phyloP scores from a whole-genome alignment of 305 asterid genomes.

The Striga hermonthica region DNA sequence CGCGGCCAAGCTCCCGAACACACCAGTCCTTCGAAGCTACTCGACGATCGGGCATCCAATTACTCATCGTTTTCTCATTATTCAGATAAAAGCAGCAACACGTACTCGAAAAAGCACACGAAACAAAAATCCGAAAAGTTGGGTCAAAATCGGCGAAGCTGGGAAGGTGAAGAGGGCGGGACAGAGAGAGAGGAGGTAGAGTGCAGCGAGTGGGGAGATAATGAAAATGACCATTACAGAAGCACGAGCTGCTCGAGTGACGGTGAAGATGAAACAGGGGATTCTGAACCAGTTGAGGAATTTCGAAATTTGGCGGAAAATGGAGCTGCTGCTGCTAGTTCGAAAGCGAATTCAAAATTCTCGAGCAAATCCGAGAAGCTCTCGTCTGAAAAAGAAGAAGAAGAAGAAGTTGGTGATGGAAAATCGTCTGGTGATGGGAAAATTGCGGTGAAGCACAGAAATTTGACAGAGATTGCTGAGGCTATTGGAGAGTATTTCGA shows the following conservation, averaged over 20 bases:
- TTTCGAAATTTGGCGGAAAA: conserved; percentile 32
- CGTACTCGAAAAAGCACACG: background rate
- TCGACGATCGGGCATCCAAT: conserved; percentile 53
- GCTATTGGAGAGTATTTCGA: conserved; percentile 77
- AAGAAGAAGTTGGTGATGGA: conserved; percentile 37
- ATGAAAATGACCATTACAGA: conserved; percentile 64
- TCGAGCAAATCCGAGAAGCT: conserved; percentile 40
- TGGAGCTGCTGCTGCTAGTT: conserved; percentile 31
- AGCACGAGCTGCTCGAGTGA: conserved; percentile 45
- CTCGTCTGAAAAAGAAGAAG: background rate
- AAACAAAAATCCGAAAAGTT: background rate
- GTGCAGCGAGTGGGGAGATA: conserved; percentile 95
- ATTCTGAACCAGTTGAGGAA: conserved; percentile 48
- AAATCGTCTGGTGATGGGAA: conserved; percentile 58
- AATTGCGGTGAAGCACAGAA: conserved; percentile 72
- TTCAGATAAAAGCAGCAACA: conserved; percentile 5
- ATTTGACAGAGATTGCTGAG: conserved; percentile 69
- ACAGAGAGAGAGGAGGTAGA: conserved; percentile 85
- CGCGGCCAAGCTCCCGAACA: background rate
- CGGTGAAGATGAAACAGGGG: conserved; percentile 40
- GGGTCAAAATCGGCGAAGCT: conserved; percentile 31
- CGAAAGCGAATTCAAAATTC: conserved; percentile 31
- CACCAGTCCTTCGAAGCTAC: conserved; percentile 33
- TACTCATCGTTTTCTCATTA: conserved; percentile 42
- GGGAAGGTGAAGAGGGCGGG: conserved; percentile 46